Evolutionary conservation across 495 filamentous ascomycete species (phyloP), one percentile per base, ranked within the genome.

Genomic region (Hyaloscypha variabilis): DNA sequence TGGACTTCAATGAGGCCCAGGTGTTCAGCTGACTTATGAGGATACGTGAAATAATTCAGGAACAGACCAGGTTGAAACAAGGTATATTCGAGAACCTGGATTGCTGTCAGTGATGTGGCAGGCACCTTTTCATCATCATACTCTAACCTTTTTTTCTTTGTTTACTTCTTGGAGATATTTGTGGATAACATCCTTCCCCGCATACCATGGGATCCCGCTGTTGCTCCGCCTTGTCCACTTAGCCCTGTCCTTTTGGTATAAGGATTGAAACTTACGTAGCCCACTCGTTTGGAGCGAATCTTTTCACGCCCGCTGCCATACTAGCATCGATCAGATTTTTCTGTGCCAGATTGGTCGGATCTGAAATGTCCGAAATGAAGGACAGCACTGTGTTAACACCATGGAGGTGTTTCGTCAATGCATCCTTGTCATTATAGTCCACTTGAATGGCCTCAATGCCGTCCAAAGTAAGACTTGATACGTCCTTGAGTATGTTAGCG

Each of bases 11-110:
- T 53, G 0, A 71, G 70, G 2, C 69, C 58, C 5, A 88, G 21
- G 64, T 87, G 70, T 51, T 78, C 81, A 14, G 80, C 42, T 11
- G 83, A 77, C 64, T 77, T 73, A 31, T 81, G 69, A 0, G 84
- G 83, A n/a, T 64, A 63, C 17, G 80, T 78, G 1, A 86, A 63
- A 64, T 86, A 87, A 69, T 88, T 72, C 0, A 80, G 24, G 67
- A 87, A 83, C 2, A 82, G 11, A 2, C 85, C 86, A 0, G 80
- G 79, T 42, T 85, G 81, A 65, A 88, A 88, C 6, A 86, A 72
- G 5, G 70, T 76, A 71, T 88, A 88, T 67, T 87, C 81, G 21
- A n/a, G n/a, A n/a, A n/a, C n/a, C n/a, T n/a, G n/a, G n/a, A n/a
- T n/a, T n/a, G n/a, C n/a, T n/a, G n/a, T n/a, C n/a, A n/a, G n/a